Evolutionary conservation across 768 basidiomycete species (phyloP).

Genomic region (Suillus variegatus): DNA sequence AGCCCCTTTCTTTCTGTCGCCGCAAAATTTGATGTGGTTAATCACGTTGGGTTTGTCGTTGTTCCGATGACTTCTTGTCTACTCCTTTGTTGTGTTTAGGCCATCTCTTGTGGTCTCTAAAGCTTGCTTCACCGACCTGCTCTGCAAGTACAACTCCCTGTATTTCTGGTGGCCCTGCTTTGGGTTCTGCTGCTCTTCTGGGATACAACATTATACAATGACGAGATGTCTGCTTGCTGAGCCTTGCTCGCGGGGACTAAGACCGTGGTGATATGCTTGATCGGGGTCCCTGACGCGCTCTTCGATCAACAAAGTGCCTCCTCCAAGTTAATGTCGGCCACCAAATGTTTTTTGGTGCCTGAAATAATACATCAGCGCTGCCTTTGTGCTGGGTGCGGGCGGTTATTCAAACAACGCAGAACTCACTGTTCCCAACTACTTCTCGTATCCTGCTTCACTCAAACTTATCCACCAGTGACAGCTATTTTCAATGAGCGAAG

Average conservation of each 20-base stretch:
- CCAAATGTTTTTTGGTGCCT: neutral
- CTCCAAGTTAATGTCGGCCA: neutral
- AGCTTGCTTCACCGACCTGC: neutral
- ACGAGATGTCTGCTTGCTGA: neutral
- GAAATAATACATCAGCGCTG: neutral
- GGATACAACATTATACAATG: neutral
- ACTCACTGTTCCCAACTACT: neutral
- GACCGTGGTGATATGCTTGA: neutral
- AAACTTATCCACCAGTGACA: neutral
- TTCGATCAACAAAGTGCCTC: neutral
- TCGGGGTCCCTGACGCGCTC: neutral
- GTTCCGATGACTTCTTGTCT: neutral
- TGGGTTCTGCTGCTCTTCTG: neutral
- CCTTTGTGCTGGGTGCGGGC: neutral
- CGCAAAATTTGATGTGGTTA: neutral
- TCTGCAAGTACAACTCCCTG: neutral
- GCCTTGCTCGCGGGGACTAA: neutral
- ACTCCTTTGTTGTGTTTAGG: neutral
- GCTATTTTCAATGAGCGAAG: neutral
- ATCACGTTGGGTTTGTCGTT: neutral
- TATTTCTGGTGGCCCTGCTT: neutral
- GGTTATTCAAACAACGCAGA: neutral
- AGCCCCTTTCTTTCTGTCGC: neutral
- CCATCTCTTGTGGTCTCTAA: neutral
- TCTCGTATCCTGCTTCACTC: neutral